Conservation (phyloP, 208 protist genomes). For the Leishmania gerbilli region DNA sequence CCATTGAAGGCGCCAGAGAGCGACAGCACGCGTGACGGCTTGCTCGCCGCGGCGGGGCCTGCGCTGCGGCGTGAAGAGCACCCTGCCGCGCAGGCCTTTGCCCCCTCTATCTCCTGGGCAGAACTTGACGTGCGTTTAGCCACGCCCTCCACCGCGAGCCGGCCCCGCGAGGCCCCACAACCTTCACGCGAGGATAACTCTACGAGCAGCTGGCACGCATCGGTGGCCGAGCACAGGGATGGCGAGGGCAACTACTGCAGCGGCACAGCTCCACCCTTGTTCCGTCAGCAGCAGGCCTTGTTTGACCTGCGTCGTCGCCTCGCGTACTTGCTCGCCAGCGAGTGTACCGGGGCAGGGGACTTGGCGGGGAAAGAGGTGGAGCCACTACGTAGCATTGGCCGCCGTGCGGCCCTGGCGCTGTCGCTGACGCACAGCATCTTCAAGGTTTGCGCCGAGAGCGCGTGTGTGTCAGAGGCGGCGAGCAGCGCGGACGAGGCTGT, state of each 20-base stretch:
- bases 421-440: conserved; percentile 27
- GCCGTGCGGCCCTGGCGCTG: conserved; percentile 18
- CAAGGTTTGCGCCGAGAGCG: not conserved
- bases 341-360: not conserved
- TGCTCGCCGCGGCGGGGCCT: not conserved
- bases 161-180: not conserved
- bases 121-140: conserved; percentile 5
- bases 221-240: not conserved
- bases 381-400: conserved; percentile 5
- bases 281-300: conserved; percentile 22
- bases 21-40: not conserved
- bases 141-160: not conserved
- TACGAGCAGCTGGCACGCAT: not conserved
- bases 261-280: not conserved
- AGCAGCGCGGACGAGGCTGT: not conserved
- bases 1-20: not conserved
- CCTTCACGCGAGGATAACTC: not conserved
- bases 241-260: not conserved
- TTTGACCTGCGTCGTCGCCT: conserved; percentile 31
- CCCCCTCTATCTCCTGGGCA: not conserved
- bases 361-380: not conserved
- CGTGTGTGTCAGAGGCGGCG: not conserved
- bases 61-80: not conserved
- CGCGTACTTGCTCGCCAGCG: conserved; percentile 27
- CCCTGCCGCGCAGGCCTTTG: not conserved